Base-by-base conservation (phyloP, 495 filamentous ascomycete species). In the Alectoria sarmentosa region DNA sequence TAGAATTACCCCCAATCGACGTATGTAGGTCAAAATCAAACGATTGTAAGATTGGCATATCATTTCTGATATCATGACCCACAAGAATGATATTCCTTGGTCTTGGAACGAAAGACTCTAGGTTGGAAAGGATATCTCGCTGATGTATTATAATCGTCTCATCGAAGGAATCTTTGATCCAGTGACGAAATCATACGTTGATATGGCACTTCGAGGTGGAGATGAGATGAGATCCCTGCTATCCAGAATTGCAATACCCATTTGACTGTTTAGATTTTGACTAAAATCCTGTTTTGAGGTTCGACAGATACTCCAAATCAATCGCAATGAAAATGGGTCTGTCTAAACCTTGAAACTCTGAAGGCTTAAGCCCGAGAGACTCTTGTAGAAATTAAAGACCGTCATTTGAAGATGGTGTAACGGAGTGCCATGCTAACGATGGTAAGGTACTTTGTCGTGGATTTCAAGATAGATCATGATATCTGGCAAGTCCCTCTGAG, bases 221-320 rank as follows among this genome's bases (percentile, higher is more conserved):
- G 46, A 14, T 10, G 46, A 49, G 46, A 49, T 26, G n/a, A 49
- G 46, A 46, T 46, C 46, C 46, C 23, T 49, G 46, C 46, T 49
- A 49, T 49, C 46, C 23, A 49, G 46, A 49, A 28, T 49, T 10
- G 46, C 46, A 49, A 26, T 5, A 49, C 46, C 46, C 10, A 49
- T 23, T 49, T 49, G 46, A 49, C 46, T 28, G 14, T 49, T 26
- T 28, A 28, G 46, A 26, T 49, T 26, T 26, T 49, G 46, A 49
- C n/a, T 49, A 49, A 23, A 49, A 49, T 23, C n/a, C 46, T 49
- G 23, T n/a, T 28, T 14, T 49, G 46, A 26, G 23, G 46, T 49
- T 49, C 46, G 46, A 49, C 23, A 48, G 46, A 49, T 49, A 9
- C 23, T 49, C 46, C 9, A 49, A 49, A 49, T 49, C 46, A 49